A percentile compares a stretch with the other conserved stretches of the same genome.
Evolutionary conservation across 257 asterid genomes (phyloP).

Genomic region (Voacanga thouarsii): DNA sequence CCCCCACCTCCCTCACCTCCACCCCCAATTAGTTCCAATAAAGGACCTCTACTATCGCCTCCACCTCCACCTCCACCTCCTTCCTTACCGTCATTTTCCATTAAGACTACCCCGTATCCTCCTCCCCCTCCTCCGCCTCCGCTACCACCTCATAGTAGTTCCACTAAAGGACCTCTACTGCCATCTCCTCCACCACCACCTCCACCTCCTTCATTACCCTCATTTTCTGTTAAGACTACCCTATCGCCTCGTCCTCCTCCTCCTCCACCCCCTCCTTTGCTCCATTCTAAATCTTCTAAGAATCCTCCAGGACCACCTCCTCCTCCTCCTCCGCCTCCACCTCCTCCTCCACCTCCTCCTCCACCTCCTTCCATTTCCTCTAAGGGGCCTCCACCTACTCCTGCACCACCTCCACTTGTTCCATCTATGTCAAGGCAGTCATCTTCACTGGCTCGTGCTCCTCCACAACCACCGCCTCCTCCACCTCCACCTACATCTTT

Average conservation of each 20-base stretch:
- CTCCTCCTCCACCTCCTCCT: conserved; percentile 26
- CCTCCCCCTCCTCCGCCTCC: background rate
- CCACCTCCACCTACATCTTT: conserved; percentile 37
- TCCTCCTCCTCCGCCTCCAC: background rate
- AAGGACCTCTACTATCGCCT: conserved; percentile 4
- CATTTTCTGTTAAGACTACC: conserved; percentile 6
- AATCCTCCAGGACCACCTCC: conserved; percentile 5
- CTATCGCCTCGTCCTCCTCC: conserved; percentile 25
- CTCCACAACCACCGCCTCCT: conserved; percentile 32
- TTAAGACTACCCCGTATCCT: background rate
- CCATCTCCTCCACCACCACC: conserved; percentile 20
- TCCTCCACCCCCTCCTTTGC: conserved; percentile 14
- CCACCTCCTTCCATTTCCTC: conserved; percentile 18
- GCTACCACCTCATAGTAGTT: conserved; percentile 5
- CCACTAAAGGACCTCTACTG: background rate
- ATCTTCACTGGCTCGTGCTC: conserved; percentile 26
- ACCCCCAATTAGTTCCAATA: conserved; percentile 14
- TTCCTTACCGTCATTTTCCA: background rate
- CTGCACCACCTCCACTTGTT: conserved; percentile 21
- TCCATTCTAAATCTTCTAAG: conserved; percentile 3
- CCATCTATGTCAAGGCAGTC: conserved; percentile 13
- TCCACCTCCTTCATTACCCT: background rate
- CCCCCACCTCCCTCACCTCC: conserved; percentile 30
- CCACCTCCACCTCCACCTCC: conserved; percentile 17
- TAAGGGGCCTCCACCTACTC: conserved; percentile 21